A percentile compares a stretch with the other conserved stretches of the same genome.
Conservation (phyloP, 257 asterid species). For the Capsicum chinense region DNA sequence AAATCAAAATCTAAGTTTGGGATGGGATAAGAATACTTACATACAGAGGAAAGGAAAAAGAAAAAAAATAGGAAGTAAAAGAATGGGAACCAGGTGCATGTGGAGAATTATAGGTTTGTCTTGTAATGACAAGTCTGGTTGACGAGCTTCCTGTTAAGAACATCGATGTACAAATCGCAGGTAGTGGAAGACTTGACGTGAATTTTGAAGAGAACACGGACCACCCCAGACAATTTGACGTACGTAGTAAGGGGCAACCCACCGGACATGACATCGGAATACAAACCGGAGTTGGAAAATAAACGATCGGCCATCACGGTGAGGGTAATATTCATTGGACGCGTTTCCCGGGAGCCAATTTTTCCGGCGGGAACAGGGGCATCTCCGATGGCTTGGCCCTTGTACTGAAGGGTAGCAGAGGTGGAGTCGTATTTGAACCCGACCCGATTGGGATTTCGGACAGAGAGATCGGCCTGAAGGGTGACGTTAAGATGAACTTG, state of each 20-base stretch:
- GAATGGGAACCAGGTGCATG: neutral
- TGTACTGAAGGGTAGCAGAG: constrained; percentile 54
- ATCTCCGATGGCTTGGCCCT: constrained; percentile 62
- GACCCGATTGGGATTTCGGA: constrained; percentile 70
- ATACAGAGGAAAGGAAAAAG: neutral
- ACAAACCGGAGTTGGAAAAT: constrained; percentile 49
- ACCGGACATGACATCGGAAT: constrained; percentile 59
- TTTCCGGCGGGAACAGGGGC: constrained; percentile 65
- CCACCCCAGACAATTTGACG: constrained; percentile 63
- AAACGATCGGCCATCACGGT: constrained; percentile 75
- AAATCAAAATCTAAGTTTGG: neutral
- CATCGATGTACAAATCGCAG: constrained; percentile 56
- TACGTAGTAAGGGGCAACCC: constrained; percentile 60
- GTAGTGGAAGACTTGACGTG: constrained; percentile 57
- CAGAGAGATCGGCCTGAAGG: constrained; percentile 46
- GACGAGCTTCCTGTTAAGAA: constrained; percentile 44
- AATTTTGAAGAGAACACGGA: constrained; percentile 53
- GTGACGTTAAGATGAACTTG: constrained; percentile 56
- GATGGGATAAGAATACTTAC: neutral
- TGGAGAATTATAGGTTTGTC: constrained; percentile 54
- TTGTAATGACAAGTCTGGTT: constrained; percentile 62
- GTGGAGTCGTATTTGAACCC: constrained; percentile 60
- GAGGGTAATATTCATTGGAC: constrained; percentile 59
- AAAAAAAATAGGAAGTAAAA: neutral
- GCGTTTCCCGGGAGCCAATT: constrained; percentile 56